These are phyloP conservation scores for Mycena sanguinolenta DNA, from an alignment of 768 basidiomycete species.

Conservation along the genomic window DNA sequence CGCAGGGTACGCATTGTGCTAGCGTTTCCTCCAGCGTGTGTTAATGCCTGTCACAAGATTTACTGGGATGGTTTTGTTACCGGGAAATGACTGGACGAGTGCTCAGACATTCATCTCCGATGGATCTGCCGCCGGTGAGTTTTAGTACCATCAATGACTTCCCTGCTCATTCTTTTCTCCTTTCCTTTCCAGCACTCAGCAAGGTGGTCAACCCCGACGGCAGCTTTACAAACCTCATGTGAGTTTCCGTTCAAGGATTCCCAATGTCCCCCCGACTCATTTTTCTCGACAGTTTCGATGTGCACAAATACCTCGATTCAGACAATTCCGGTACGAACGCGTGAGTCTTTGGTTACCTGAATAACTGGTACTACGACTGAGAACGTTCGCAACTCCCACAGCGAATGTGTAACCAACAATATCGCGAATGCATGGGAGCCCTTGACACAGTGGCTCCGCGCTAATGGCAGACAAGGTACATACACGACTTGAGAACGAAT, in stretches of 20 bases:
- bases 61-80: conserved; percentile 60
- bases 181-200: conserved; percentile 47
- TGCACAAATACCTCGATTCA: conserved; percentile 73
- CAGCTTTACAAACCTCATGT: conserved; percentile 57
- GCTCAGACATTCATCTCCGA: conserved; percentile 63
- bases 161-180: background rate
- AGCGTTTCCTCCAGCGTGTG: background rate
- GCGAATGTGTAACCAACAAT: conserved; percentile 68
- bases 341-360: conserved; percentile 31
- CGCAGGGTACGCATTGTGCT: conserved; percentile 54
- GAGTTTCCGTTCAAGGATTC: no score
- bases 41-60: no score
- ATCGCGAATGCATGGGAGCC: conserved; percentile 60
- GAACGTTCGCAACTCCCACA: background rate
- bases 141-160: background rate
- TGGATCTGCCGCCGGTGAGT: conserved; percentile 56
- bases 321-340: conserved; percentile 58
- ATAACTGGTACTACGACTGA: no score
- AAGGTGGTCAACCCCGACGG: conserved; percentile 63
- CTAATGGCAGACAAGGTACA: conserved; percentile 55
- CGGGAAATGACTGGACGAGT: conserved; percentile 69
- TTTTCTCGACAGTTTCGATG: conserved; percentile 58
- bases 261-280: no score
- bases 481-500: no score
- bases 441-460: conserved; percentile 62